phyloP scores from a whole-genome alignment of 768 basidiomycete species.

The Tricholoma flavovirens region DNA sequence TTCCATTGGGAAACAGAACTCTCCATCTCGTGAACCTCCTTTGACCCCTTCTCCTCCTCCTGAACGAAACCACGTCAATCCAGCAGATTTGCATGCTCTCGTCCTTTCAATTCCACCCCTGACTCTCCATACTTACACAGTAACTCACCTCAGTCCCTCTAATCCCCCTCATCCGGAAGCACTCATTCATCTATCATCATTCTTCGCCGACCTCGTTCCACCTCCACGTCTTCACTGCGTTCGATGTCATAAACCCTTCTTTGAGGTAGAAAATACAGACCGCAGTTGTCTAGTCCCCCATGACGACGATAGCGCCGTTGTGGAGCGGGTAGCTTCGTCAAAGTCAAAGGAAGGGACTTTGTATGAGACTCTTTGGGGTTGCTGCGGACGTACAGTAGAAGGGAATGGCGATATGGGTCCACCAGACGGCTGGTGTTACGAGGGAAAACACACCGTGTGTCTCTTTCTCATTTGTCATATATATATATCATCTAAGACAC shows the following conservation, averaged over 20 bases:
- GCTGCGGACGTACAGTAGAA: constrained; percentile 66
- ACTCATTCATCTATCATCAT: constrained; percentile 44
- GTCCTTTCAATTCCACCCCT: constrained; percentile 60
- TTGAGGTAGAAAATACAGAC: constrained; percentile 71
- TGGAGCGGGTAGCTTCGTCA: constrained; percentile 46
- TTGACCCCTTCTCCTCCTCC: constrained; percentile 15
- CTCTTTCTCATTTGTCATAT: constrained; percentile 3
- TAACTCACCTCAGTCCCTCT: constrained; percentile 41
- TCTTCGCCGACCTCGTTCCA: constrained; percentile 58
- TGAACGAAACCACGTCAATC: not conserved
- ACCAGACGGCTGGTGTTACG: constrained; percentile 84
- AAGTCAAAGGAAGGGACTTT: constrained; percentile 26
- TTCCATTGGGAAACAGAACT: constrained; percentile 9
- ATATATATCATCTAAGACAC: constrained; percentile 4
- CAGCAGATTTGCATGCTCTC: constrained; percentile 37
- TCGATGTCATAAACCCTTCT: constrained; percentile 66
- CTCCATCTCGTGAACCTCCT: constrained; percentile 12
- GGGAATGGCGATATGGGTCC: constrained; percentile 80
- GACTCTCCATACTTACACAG: constrained; percentile 56
- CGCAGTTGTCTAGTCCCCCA: constrained; percentile 65
- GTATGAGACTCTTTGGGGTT: constrained; percentile 61
- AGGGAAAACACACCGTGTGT: constrained; percentile 72
- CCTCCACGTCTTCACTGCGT: constrained; percentile 70
- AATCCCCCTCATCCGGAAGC: constrained; percentile 35
- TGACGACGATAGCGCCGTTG: constrained; percentile 76